Base-by-base conservation (phyloP, 306 rosid species). In the Senna siamea region DNA sequence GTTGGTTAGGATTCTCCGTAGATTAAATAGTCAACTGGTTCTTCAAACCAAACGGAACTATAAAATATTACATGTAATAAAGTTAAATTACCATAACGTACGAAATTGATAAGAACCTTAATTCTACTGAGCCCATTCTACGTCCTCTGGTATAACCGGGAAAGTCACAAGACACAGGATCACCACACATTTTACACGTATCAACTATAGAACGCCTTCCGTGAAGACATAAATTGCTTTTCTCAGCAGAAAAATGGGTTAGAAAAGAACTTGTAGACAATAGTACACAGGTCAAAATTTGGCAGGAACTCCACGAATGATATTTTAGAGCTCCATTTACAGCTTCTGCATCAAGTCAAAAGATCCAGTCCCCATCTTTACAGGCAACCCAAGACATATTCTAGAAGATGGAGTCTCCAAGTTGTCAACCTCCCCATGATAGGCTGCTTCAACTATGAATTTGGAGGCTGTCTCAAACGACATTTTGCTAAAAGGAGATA, bases 371-470 rank as follows among this genome's bases (percentile, higher is more conserved):
- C 97, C 99, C 76, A 81, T 77, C 82, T 89, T 92, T 28, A 83
- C 90, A 0, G 99, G 96, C 90, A 92, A 80, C 17, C 99, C 97
- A 55, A 94, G 95, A 82, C 97, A 92, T 55, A 94, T 72, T 80
- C 97, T 84, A 37, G 99, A 76, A 46, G 99, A 94, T 10, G 99
- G 99, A 23, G 96, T 85, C 64, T 89, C 97, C 86, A 93, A 85
- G 75, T 59, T 62, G 51, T 93, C 98, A 14, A 81, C 79, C 76
- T 80, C 85, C 23, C 94, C 91, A 56, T 91, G 97, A 59, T 52
- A 82, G 11, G 96, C 96, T 20, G 97, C 96, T 79, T 91, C 90
- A 47, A 89, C 93, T 56, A 91, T 88, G 79, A 93, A 93, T 73
- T 88, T 91, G 12, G 92, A 70, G 44, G 97, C 97, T 0, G 94